Conservation (phyloP, 2,329 filamentous ascomycete species). For the Thielaviopsis punctulata region DNA sequence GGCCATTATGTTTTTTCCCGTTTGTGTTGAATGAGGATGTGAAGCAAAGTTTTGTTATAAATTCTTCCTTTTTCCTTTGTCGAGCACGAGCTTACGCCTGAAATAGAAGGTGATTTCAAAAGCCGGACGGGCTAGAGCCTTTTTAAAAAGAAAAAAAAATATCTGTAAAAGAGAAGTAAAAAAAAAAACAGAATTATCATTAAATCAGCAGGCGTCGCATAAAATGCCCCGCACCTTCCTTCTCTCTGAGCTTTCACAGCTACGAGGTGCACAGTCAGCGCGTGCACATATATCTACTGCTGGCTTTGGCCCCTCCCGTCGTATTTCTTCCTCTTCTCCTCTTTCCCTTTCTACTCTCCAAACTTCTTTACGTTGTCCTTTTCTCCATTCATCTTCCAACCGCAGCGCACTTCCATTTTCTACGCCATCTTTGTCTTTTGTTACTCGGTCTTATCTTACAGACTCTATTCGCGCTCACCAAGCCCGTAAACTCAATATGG, state of each 20-base stretch:
- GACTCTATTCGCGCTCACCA: constrained; percentile 38
- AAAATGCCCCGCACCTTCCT: constrained; percentile 31
- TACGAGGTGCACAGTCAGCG: constrained; percentile 1
- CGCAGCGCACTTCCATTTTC: constrained; percentile 10
- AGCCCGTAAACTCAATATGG: constrained; percentile 51
- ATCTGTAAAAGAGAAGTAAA: too few species aligned
- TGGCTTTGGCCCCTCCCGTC: constrained; percentile 5
- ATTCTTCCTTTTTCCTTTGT: background rate
- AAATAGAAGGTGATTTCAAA: background rate
- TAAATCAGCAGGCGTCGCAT: constrained; percentile 3
- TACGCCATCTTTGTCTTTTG: background rate
- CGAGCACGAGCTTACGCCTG: background rate
- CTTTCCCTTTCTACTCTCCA: constrained; percentile 6
- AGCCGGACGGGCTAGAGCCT: too few species aligned
- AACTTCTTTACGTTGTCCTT: background rate
- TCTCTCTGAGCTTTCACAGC: constrained; percentile 13
- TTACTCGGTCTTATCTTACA: constrained; percentile 31
- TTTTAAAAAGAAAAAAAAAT: too few species aligned
- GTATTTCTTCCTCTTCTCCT: constrained; percentile 8
- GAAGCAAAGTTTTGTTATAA: background rate
- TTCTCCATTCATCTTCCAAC: constrained; percentile 1
- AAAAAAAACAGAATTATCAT: too few species aligned
- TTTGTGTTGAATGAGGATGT: background rate
- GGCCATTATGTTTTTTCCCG: background rate
- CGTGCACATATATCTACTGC: constrained; percentile 7